Evolutionary conservation across 192 early-diverging fungal species (phyloP).

Genomic region (Allomyces macrogynus): DNA sequence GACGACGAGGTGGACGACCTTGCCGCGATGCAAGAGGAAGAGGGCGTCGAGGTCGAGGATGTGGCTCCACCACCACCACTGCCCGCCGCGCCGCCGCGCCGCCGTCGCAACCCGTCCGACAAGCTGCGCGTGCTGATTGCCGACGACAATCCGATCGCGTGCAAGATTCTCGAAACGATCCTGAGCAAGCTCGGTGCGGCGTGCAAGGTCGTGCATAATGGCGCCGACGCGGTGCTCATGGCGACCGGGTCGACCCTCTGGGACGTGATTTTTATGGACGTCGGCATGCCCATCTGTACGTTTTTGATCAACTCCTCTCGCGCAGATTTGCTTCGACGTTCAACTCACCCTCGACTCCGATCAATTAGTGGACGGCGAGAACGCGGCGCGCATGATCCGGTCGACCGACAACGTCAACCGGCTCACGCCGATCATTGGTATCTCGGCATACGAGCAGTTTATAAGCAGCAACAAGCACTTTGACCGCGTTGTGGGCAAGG

Average conservation of each 20-base stretch:
- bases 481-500: conserved; percentile 1
- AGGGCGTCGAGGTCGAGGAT: neutral
- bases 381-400: conserved; percentile 85
- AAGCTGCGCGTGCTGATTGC: conserved; percentile 55
- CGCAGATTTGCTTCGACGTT: neutral
- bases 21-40: no score
- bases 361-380: conserved; percentile 64
- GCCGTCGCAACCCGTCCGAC: neutral
- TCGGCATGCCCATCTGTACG: conserved; percentile 81
- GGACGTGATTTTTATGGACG: conserved; percentile 87
- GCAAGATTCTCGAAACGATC: conserved; percentile 80
- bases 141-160: conserved; percentile 78
- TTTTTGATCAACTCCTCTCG: conserved; percentile 3
- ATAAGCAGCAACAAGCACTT: no score
- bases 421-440: conserved; percentile 58
- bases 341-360: no score
- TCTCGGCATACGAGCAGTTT: conserved; percentile 50
- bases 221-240: conserved; percentile 73
- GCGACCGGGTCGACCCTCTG: conserved; percentile 76
- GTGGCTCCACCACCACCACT: neutral
- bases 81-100: conserved; percentile 1
- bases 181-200: conserved; percentile 49
- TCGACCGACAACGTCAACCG: conserved; percentile 73
- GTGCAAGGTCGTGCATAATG: conserved; percentile 70
- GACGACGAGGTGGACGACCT: no score